Evolutionary conservation across 1,139 yeast genomes (phyloP).

Genomic region (Candida freyschussii): DNA sequence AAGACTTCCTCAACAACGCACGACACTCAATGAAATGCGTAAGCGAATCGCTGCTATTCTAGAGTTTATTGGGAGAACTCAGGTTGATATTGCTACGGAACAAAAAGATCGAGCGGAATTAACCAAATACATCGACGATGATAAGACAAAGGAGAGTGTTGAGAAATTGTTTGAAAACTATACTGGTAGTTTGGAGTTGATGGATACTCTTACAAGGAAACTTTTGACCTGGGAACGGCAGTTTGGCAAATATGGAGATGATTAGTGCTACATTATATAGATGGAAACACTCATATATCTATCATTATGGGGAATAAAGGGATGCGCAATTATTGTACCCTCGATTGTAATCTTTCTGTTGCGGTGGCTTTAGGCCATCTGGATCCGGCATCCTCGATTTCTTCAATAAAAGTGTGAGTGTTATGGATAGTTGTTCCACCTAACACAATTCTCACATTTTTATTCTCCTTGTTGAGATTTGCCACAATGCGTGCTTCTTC

Average conservation of each 20-base stretch:
- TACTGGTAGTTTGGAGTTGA: conserved; percentile 53
- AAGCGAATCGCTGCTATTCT: conserved; percentile 84
- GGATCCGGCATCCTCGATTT: conserved; percentile 25
- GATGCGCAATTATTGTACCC: conserved; percentile 8
- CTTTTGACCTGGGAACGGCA: conserved; percentile 74
- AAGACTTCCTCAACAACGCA: conserved; percentile 69
- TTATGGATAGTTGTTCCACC: conserved; percentile 77
- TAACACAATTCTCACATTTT: conserved; percentile 52
- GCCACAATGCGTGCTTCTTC: conserved; percentile 85
- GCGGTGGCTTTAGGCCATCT: conserved; percentile 24
- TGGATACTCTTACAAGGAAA: conserved; percentile 68
- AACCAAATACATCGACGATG: conserved; percentile 40
- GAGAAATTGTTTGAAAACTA: conserved; percentile 42
- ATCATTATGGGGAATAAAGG: no score
- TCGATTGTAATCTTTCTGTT: conserved; percentile 19
- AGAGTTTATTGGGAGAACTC: conserved; percentile 85
- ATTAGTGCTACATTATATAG: conserved; percentile 2
- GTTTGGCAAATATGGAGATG: conserved; percentile 33
- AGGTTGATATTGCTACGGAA: conserved; percentile 72
- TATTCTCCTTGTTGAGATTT: conserved; percentile 53
- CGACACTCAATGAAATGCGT: conserved; percentile 75
- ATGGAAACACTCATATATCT: conserved; percentile 1
- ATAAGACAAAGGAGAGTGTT: conserved; percentile 29
- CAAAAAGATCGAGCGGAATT: conserved; percentile 50
- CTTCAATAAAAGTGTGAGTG: conserved; percentile 50